These are phyloP conservation scores for Dicorynia guianensis DNA, from an alignment of 306 rosid species.

Conservation along the genomic window DNA sequence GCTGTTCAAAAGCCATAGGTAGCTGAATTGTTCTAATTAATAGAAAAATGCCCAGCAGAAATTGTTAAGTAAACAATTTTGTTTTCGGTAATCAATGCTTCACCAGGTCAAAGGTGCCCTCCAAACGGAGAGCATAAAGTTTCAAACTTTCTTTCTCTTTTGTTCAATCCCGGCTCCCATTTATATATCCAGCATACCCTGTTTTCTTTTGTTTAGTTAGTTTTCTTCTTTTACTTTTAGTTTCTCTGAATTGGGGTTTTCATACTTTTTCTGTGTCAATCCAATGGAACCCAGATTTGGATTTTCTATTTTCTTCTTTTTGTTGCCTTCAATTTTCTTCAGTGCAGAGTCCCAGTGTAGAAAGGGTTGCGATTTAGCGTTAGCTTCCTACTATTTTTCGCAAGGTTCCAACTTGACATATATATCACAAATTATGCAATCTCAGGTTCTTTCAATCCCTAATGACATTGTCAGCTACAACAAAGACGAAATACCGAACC, in stretches of 20 bases:
- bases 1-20: too few relatives aligned
- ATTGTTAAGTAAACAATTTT: too few relatives aligned
- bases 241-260: constrained; percentile 7
- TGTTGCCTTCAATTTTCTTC: constrained; percentile 28
- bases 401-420: constrained; percentile 30
- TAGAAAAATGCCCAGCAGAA: too few relatives aligned
- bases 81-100: not conserved
- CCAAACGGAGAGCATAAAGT: not conserved
- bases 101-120: not conserved
- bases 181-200: not conserved
- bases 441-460: constrained; percentile 5
- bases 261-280: not conserved
- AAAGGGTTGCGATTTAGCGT: constrained; percentile 56
- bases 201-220: not conserved
- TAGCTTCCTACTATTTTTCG: constrained; percentile 62
- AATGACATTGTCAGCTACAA: constrained; percentile 58
- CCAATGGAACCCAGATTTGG: constrained; percentile 56
- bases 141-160: constrained; percentile 5
- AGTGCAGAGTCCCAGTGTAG: constrained; percentile 60
- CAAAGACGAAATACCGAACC: constrained; percentile 46
- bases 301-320: constrained; percentile 5
- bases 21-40: too few relatives aligned
- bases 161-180: not conserved
- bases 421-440: constrained; percentile 40
- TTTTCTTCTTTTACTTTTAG: not conserved